Percentiles rank a stretch among this genome's conserved stretches.
Evolutionary conservation across 1,139 yeast genomes (phyloP).

Genomic region (Candida sojae): DNA sequence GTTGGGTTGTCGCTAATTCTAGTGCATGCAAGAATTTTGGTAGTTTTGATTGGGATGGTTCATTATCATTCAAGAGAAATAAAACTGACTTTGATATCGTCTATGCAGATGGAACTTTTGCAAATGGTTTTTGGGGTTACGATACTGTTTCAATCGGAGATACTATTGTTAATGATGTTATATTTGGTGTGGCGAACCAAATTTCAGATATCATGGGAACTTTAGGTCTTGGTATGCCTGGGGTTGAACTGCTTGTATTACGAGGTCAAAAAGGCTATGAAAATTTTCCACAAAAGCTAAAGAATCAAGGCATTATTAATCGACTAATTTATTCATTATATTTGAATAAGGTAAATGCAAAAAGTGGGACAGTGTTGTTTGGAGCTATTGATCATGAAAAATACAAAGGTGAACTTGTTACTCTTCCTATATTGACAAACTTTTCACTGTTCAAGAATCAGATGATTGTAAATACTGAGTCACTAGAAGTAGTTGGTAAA

Average conservation of each 20-base stretch:
- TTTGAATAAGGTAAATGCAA: constrained; percentile 22
- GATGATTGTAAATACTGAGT: not conserved
- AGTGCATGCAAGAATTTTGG: not conserved
- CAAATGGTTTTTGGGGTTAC: constrained; percentile 59
- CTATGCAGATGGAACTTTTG: constrained; percentile 16
- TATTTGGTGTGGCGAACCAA: constrained; percentile 19
- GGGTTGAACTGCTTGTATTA: constrained; percentile 9
- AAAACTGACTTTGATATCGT: constrained; percentile 7
- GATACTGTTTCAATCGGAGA: constrained; percentile 28
- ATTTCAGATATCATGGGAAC: constrained; percentile 15
- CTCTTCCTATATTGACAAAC: not conserved
- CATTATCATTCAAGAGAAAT: constrained; percentile 13
- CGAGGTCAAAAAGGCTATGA: constrained; percentile 19
- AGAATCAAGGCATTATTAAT: constrained; percentile 46
- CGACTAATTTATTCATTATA: constrained; percentile 39
- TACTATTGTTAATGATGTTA: constrained; percentile 19
- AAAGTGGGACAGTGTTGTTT: constrained; percentile 25
- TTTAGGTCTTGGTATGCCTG: constrained; percentile 22
- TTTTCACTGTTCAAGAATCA: not conserved
- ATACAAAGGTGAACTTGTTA: constrained; percentile 19
- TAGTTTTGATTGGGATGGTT: constrained; percentile 9
- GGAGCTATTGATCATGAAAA: constrained; percentile 32
- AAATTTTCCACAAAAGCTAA: constrained; percentile 32
- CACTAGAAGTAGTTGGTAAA: not conserved
- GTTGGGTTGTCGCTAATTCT: not conserved